Evolutionary conservation across 805 yeast genomes (phyloP).

Genomic region (Debaryomyces hansenii): DNA sequence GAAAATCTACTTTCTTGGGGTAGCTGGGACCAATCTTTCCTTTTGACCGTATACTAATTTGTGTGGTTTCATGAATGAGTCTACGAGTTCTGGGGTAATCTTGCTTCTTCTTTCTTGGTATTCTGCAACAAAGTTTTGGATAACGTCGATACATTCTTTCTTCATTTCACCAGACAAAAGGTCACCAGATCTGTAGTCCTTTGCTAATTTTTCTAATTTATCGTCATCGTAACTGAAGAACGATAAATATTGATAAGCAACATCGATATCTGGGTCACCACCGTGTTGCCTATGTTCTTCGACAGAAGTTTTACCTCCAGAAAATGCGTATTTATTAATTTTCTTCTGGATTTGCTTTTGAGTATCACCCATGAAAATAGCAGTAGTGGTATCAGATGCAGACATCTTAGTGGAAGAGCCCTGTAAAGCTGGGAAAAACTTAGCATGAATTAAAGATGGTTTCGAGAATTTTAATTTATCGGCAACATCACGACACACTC

Average conservation of each 20-base stretch:
- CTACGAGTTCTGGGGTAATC: constrained; percentile 62
- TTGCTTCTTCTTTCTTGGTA: constrained; percentile 79
- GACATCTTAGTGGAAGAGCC: constrained; percentile 97
- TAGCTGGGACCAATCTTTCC: constrained; percentile 72
- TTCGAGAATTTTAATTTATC: constrained; percentile 85
- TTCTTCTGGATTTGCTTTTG: constrained; percentile 90
- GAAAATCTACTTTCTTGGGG: constrained; percentile 31
- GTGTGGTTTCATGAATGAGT: constrained; percentile 81
- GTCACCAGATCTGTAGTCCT: constrained; percentile 75
- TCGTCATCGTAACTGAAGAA: constrained; percentile 91
- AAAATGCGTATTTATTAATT: constrained; percentile 93
- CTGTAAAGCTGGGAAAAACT: constrained; percentile 97
- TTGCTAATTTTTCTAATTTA: constrained; percentile 59
- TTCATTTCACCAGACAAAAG: constrained; percentile 92
- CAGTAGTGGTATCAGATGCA: constrained; percentile 86
- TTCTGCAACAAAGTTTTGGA: constrained; percentile 74
- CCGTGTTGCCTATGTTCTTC: constrained; percentile 92
- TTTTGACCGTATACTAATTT: constrained; percentile 71
- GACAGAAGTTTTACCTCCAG: constrained; percentile 84
- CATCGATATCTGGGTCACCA: constrained; percentile 94
- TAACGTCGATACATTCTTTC: constrained; percentile 74
- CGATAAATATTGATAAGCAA: constrained; percentile 87
- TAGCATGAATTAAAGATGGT: constrained; percentile 90
- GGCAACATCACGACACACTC: constrained; percentile 97
- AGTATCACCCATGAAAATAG: constrained; percentile 95